These are phyloP conservation scores for Hypoxylon sp. DNA, from an alignment of 2,329 filamentous ascomycete species.

Conservation along the genomic window DNA sequence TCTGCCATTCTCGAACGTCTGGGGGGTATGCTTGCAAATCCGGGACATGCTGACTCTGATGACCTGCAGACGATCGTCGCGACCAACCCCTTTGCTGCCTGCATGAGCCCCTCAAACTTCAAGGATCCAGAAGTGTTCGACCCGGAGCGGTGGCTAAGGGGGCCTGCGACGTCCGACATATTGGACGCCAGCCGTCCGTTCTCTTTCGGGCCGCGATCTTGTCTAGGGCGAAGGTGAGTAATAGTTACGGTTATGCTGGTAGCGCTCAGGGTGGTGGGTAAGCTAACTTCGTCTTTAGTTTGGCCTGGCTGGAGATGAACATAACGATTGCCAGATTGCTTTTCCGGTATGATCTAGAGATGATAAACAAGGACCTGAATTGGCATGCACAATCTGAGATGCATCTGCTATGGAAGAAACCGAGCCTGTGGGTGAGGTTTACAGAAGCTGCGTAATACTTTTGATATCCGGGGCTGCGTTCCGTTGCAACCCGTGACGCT, in stretches of 20 bases:
- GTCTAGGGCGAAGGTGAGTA: conserved; percentile 37
- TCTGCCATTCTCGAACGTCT: too few relatives aligned
- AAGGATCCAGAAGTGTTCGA: conserved; percentile 27
- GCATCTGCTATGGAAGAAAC: conserved; percentile 46
- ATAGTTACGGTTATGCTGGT: too few relatives aligned
- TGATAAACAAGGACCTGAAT: conserved; percentile 39
- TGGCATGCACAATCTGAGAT: conserved; percentile 46
- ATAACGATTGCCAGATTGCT: conserved; percentile 26
- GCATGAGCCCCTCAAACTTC: conserved; percentile 31
- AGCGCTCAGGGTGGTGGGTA: too few relatives aligned
- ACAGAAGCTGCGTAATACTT: too few relatives aligned
- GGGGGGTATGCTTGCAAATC: too few relatives aligned
- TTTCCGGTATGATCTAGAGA: conserved; percentile 43
- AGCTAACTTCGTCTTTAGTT: too few relatives aligned
- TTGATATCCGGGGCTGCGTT: too few relatives aligned
- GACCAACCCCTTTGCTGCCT: conserved; percentile 41
- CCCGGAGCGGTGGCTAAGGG: conserved; percentile 42
- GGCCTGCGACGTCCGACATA: conserved; percentile 17
- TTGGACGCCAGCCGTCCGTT: conserved; percentile 42
- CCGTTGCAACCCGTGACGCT: too few relatives aligned
- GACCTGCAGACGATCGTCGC: conserved; percentile 36
- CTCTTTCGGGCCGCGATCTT: conserved; percentile 32
- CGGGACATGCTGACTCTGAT: conserved; percentile 17
- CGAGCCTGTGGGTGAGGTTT: too few relatives aligned
- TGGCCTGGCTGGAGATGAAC: conserved; percentile 34